Conservation (phyloP, 78 protist genomes). For the Thecamonas trahens region DNA sequence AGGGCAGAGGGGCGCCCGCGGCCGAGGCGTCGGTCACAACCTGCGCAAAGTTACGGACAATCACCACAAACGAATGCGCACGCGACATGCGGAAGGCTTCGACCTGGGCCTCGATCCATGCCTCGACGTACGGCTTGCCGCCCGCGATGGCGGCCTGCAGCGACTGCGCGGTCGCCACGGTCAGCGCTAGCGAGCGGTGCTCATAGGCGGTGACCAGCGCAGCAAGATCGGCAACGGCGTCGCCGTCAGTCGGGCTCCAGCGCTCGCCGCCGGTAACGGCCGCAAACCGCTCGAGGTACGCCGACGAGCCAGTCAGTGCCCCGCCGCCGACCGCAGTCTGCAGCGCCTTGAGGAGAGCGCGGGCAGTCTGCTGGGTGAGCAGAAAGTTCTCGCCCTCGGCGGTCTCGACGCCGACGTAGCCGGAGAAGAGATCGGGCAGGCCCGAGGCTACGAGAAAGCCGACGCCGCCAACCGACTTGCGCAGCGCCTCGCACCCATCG, state of each 20-base stretch:
- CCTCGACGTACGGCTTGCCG: not conserved
- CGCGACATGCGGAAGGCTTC: not conserved
- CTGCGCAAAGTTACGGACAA: not conserved
- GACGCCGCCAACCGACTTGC: not conserved
- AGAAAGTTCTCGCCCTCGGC: conserved; percentile 31
- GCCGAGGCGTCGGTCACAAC: not conserved
- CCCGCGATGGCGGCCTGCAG: not conserved
- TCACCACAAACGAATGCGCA: not conserved
- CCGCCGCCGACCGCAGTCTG: not conserved
- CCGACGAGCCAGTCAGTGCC: not conserved
- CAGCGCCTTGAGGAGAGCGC: conserved; percentile 11
- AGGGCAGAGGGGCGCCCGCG: not conserved
- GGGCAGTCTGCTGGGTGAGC: conserved; percentile 30
- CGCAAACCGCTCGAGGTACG: not conserved
- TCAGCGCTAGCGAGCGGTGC: not conserved
- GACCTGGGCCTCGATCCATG: not conserved
- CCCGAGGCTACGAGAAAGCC: conserved; percentile 11
- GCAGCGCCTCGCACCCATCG: not conserved
- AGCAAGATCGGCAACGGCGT: too few relatives aligned
- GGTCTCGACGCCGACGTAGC: conserved; percentile 19
- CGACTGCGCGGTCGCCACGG: not conserved
- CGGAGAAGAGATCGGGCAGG: conserved; percentile 6
- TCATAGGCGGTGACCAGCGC: too few relatives aligned
- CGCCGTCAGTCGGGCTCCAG: not conserved
- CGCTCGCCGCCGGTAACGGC: not conserved